Evolutionary conservation across 495 filamentous ascomycete species (phyloP).

Genomic region (Penicillium tannophilum): DNA sequence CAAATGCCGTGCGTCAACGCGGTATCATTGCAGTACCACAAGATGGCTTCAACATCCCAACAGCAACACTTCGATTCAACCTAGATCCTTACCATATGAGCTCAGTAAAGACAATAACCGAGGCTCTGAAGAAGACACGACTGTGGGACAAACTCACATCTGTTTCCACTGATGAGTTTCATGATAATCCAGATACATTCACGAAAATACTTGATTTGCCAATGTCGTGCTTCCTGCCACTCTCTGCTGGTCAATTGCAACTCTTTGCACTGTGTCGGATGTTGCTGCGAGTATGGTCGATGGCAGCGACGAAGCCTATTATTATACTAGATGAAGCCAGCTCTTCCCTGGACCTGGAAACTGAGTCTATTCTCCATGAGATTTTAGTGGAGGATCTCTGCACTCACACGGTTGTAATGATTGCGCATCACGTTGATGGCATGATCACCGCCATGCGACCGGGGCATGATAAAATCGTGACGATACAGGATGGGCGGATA

Average conservation of each 20-base stretch:
- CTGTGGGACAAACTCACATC: slow-evolving; percentile 6
- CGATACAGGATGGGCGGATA: slow-evolving; percentile 2
- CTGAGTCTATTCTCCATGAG: slow-evolving; percentile 6
- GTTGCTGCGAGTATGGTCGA: neutral
- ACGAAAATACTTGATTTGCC: slow-evolving; percentile 2
- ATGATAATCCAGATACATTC: neutral
- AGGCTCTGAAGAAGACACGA: slow-evolving; percentile 1
- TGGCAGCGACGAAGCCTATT: neutral
- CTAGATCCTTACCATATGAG: slow-evolving; percentile 7
- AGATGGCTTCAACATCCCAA: slow-evolving; percentile 12
- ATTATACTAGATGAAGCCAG: slow-evolving; percentile 11
- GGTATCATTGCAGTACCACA: slow-evolving; percentile 12
- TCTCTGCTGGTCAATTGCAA: slow-evolving; percentile 7
- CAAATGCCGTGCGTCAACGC: neutral
- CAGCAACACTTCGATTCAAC: slow-evolving; percentile 4
- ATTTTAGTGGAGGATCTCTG: slow-evolving; percentile 3
- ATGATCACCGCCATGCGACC: slow-evolving; percentile 6
- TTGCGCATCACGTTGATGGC: slow-evolving; percentile 4
- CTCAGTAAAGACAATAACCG: neutral
- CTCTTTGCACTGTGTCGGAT: slow-evolving; percentile 8
- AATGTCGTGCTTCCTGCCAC: slow-evolving; percentile 8
- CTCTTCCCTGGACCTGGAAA: slow-evolving; percentile 6
- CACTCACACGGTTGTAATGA: slow-evolving; percentile 5
- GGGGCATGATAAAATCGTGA: slow-evolving; percentile 3
- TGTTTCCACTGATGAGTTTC: neutral